Conservation (phyloP, 768 basidiomycete species). For the Termitomyces heimii region DNA sequence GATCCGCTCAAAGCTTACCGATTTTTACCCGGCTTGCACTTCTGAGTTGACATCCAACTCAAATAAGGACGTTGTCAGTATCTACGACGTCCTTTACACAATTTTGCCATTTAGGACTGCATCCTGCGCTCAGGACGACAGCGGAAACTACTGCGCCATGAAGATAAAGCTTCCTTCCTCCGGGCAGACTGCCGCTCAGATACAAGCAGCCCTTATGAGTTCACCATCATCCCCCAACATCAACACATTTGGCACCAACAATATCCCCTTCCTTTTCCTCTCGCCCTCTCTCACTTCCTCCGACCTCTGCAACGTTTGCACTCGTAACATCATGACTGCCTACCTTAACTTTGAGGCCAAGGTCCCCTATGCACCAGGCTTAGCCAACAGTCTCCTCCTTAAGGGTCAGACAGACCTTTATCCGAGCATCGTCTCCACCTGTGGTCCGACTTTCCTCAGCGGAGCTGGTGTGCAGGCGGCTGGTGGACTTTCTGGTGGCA, state of each 20-base stretch:
- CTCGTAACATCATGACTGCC: conserved; percentile 63
- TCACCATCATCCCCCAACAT: conserved; percentile 45
- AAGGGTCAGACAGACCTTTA: conserved; percentile 63
- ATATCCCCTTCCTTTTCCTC: conserved; percentile 81
- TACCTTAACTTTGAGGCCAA: conserved; percentile 75
- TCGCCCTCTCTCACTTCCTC: conserved; percentile 38
- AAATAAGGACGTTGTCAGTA: conserved; percentile 43
- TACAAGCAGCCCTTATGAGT: conserved; percentile 25
- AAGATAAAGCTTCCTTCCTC: conserved; percentile 30
- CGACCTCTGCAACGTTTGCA: conserved; percentile 77
- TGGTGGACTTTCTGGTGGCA: conserved; percentile 44
- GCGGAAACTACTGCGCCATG: conserved; percentile 63
- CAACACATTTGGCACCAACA: conserved; percentile 46
- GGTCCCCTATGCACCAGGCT: conserved; percentile 71
- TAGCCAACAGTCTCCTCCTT: conserved; percentile 60
- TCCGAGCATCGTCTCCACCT: conserved; percentile 50
- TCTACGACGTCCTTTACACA: conserved; percentile 81
- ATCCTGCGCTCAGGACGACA: conserved; percentile 72
- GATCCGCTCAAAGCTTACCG: conserved; percentile 55
- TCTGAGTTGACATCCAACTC: conserved; percentile 56
- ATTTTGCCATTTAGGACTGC: conserved; percentile 60
- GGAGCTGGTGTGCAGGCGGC: conserved; percentile 60
- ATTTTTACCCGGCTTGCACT: conserved; percentile 68
- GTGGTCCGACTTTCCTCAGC: conserved; percentile 67
- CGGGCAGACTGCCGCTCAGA: conserved; percentile 17